Evolutionary conservation across 2,329 filamentous ascomycete genomes (phyloP).

Genomic region (Sarocladiaceae sp.): DNA sequence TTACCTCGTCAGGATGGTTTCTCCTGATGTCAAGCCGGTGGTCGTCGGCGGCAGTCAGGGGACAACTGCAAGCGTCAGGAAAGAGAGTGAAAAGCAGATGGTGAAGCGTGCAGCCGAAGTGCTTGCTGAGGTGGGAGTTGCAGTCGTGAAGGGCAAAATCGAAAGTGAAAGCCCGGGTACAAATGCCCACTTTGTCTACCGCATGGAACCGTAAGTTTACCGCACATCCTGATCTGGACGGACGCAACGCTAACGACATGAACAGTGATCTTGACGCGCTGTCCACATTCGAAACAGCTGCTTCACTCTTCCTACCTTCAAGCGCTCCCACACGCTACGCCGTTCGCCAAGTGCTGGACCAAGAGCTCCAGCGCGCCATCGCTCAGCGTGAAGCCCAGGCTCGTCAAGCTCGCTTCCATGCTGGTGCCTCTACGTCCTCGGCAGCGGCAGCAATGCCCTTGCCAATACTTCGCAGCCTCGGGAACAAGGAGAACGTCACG

Average conservation of each 20-base stretch:
- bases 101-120: constrained; percentile 75
- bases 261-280: constrained; percentile 69
- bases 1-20: constrained; percentile 77
- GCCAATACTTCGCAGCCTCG: constrained; percentile 19
- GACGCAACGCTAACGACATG: neutral
- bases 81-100: constrained; percentile 77
- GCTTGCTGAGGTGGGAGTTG: constrained; percentile 77
- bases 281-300: constrained; percentile 66
- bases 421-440: constrained; percentile 30
- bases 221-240: neutral
- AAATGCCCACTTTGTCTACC: constrained; percentile 67
- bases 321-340: constrained; percentile 81
- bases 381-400: constrained; percentile 61
- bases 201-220: constrained; percentile 82
- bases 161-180: constrained; percentile 65
- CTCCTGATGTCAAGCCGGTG: constrained; percentile 87
- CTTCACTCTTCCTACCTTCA: constrained; percentile 47
- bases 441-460: constrained; percentile 12
- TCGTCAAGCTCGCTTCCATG: constrained; percentile 60
- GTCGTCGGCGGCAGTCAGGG: constrained; percentile 64
- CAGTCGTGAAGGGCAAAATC: constrained; percentile 75
- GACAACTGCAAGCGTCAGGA: constrained; percentile 78
- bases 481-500: constrained; percentile 34
- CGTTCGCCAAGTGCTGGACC: constrained; percentile 87
- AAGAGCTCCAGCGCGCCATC: constrained; percentile 76